Base-by-base conservation (phyloP, 2,329 filamentous ascomycete species). In the Monosporascus sp. region DNA sequence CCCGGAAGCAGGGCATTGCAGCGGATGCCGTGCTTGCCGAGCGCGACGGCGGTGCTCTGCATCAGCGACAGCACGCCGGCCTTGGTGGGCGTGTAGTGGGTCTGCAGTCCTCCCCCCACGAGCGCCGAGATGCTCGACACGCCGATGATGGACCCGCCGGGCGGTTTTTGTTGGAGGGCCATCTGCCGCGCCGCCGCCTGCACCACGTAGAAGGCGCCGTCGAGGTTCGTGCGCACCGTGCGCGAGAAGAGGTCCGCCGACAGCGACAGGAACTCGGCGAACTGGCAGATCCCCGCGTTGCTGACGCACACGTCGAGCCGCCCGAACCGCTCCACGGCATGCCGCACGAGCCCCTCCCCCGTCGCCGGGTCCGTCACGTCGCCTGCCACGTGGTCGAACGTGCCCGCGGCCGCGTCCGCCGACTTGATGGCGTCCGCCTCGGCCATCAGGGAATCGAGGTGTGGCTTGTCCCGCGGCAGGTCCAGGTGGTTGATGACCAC, bases 1-100 rank as follows among this genome's bases (percentile, higher is more conserved):
- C 91, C 91, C 1, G 91, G 91, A 16, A 96, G 72, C 52, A 96
- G 71, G 1, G 91, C 90, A 69, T 96, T 96, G 68, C 91, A 95
- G 50, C 91, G 74, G 52, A 96, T 91, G 5, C 78, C 76, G 69
- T 94, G 81, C 64, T 83, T 80, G 0, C 91, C 91, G 45, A 96
- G 71, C 8, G 91, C 89, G 36, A 90, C 87, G 0, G 91, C 91
- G 38, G 84, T 85, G 59, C 86, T 90, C 74, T 96, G 91, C 83
- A 95, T 94, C 45, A 96, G 76, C 47, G 84, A 88, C 38, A 90
- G 67, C 3, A 96, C 80, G 2, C 90, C 91, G 0, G 91, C 90
- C 71, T 96, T 96, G 17, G 91, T 95, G 9, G 91, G 89, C 17
- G 91, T 95, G 72, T 95, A 96, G 67, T 96, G 91, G 26, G 84